These are phyloP conservation scores for Globisporangium mamillatum DNA, from an alignment of 352 stramenopile species.

Conservation along the genomic window DNA sequence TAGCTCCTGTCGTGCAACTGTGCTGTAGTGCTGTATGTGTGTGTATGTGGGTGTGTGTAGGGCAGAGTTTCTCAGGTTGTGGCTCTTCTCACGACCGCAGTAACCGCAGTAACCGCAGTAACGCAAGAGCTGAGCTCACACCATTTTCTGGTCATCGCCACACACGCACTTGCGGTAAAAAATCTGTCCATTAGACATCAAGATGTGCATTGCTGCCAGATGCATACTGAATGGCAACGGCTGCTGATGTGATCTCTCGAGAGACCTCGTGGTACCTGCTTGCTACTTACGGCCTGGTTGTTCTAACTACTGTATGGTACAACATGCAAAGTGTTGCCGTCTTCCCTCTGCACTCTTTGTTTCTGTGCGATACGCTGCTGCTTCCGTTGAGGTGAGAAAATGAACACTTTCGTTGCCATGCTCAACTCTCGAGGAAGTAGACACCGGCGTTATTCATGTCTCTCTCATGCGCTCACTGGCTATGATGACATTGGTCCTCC, in stretches of 20 bases:
- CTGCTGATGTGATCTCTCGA: neutral
- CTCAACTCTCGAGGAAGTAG: neutral
- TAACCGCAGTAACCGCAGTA: neutral
- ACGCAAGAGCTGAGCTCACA: neutral
- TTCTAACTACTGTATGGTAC: neutral
- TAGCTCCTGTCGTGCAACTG: too few relatives aligned
- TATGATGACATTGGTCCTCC: neutral
- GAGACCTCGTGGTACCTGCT: neutral
- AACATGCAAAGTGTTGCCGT: conserved; percentile 1
- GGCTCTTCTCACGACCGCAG: neutral
- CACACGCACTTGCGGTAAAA: neutral
- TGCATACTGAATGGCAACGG: neutral
- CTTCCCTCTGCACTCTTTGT: neutral
- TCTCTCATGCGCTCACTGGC: neutral
- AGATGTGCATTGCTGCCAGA: neutral
- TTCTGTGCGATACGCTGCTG: conserved; percentile 3
- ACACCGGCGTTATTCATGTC: neutral
- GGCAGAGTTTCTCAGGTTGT: neutral
- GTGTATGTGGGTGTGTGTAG: too few relatives aligned
- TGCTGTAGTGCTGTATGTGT: too few relatives aligned
- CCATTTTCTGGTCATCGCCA: neutral
- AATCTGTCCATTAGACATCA: neutral
- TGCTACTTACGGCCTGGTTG: neutral
- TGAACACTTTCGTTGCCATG: neutral
- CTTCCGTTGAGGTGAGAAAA: neutral